phyloP scores from a whole-genome alignment of 2,329 filamentous ascomycete species.

The Arthroderma sp. region DNA sequence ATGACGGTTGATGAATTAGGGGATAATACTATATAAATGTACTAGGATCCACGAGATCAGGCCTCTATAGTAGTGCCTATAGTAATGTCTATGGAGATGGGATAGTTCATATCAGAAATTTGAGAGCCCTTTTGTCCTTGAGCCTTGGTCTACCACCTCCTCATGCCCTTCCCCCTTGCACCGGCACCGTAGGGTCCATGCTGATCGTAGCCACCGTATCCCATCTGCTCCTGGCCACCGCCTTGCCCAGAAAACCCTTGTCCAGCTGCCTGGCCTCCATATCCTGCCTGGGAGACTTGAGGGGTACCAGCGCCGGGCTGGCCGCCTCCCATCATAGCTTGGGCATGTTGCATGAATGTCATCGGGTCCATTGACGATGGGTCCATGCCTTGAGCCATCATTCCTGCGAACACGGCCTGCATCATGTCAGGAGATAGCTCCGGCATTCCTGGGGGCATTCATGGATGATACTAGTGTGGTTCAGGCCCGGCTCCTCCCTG shows the following conservation, averaged over 20 bases:
- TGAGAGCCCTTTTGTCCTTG: not conserved
- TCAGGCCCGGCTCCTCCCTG: slow-evolving; percentile 12
- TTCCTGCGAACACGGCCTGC: slow-evolving; percentile 46
- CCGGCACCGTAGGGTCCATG: slow-evolving; percentile 28
- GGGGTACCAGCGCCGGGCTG: slow-evolving; percentile 30
- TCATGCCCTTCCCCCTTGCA: slow-evolving; percentile 25
- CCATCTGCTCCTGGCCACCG: slow-evolving; percentile 31
- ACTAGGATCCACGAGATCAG: not conserved
- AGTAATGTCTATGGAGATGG: too few relatives aligned
- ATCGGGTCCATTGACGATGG: slow-evolving; percentile 43
- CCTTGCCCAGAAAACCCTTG: slow-evolving; percentile 27
- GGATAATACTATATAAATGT: too few relatives aligned
- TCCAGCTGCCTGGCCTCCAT: slow-evolving; percentile 24
- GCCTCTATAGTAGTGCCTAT: not conserved
- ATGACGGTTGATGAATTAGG: too few relatives aligned
- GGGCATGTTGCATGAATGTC: slow-evolving; percentile 43
- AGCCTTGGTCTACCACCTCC: slow-evolving; percentile 27
- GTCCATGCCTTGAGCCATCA: slow-evolving; percentile 44
- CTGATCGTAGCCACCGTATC: slow-evolving; percentile 32
- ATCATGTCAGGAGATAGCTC: slow-evolving; percentile 45
- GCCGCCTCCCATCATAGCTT: slow-evolving; percentile 37
- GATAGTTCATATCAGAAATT: not conserved
- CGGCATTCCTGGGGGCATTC: slow-evolving; percentile 41
- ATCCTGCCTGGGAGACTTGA: slow-evolving; percentile 27
- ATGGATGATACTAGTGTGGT: slow-evolving; percentile 26